phyloP scores from a whole-genome alignment of 768 basidiomycete species.

The Mycena rosella region DNA sequence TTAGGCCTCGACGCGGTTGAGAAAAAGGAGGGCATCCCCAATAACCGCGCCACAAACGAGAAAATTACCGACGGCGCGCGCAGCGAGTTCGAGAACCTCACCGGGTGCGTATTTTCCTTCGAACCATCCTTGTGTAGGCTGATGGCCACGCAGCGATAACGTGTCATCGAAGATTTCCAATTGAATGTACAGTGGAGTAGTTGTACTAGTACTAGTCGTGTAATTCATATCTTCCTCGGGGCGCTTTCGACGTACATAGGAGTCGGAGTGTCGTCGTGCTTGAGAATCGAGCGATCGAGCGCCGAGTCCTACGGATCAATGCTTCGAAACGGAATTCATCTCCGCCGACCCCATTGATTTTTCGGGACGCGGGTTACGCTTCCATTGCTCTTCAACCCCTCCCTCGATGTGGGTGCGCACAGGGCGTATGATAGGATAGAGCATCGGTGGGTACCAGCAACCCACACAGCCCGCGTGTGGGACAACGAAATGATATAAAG shows the following conservation, averaged over 20 bases:
- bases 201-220: conserved; percentile 8
- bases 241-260: neutral
- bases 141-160: conserved; percentile 2
- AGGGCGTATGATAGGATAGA: no score
- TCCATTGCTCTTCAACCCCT: neutral
- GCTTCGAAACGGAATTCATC: conserved; percentile 2
- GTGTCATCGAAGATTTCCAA: conserved; percentile 20
- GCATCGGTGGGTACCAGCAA: no score
- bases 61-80: conserved; percentile 21
- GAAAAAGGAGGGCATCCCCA: conserved; percentile 7
- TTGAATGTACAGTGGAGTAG: conserved; percentile 1
- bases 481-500: no score
- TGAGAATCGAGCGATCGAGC: conserved; percentile 1
- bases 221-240: conserved; percentile 6
- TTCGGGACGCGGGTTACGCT: neutral
- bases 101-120: conserved; percentile 11
- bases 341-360: neutral
- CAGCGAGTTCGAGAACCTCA: conserved; percentile 9
- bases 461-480: no score
- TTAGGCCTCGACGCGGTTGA: conserved; percentile 14
- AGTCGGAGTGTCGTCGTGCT: conserved; percentile 9
- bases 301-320: neutral
- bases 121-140: neutral
- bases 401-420: no score
- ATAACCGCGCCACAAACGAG: conserved; percentile 18